Conservation (phyloP, 2,329 filamentous ascomycete species). For the Nemania abortiva region DNA sequence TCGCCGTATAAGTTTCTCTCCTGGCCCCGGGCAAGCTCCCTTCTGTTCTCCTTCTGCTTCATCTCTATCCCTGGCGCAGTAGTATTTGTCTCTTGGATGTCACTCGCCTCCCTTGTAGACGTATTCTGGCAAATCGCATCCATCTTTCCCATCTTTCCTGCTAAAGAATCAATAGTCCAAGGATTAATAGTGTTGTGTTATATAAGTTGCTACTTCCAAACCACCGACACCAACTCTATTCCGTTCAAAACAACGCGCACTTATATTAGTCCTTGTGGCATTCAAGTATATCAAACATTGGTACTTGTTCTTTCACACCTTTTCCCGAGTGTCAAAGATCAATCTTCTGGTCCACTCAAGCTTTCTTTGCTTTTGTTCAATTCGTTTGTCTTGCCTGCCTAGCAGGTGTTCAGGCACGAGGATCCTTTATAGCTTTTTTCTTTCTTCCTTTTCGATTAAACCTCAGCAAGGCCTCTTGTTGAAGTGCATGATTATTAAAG, state of each 20-base stretch:
- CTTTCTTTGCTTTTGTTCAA: conserved; percentile 9
- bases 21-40: neutral
- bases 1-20: conserved; percentile 1
- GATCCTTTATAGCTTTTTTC: neutral
- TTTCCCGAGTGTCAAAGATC: conserved; percentile 6
- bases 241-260: neutral
- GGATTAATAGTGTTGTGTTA: too few species aligned
- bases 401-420: too few species aligned
- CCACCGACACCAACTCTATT: neutral
- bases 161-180: neutral
- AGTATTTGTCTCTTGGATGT: too few species aligned
- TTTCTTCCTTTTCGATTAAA: neutral
- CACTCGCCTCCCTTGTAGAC: neutral
- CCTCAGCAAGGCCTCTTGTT: neutral
- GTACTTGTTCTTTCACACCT: neutral
- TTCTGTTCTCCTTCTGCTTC: neutral
- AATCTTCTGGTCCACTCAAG: neutral
- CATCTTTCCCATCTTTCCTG: conserved; percentile 9
- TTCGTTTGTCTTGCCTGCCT: neutral
- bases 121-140: neutral
- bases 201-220: neutral
- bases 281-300: neutral
- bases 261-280: conserved; percentile 24
- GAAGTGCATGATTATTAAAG: neutral
- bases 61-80: neutral